phyloP scores from a whole-genome alignment of 257 asterid genomes.

The Gentiana macrophylla region DNA sequence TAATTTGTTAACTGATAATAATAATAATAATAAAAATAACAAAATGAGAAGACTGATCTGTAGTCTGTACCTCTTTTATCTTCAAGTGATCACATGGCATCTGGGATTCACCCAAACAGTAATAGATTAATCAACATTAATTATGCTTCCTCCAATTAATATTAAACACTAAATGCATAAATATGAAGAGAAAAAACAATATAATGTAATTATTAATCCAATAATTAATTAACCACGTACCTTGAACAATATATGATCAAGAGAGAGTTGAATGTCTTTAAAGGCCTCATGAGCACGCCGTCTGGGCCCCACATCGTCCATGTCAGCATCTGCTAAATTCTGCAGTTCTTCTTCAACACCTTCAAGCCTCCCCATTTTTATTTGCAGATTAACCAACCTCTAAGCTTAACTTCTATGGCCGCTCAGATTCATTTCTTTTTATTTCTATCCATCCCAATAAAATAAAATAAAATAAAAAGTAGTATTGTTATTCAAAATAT shows the following conservation, averaged over 20 bases:
- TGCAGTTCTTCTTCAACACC: constrained; percentile 70
- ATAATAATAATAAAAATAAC: too few species aligned
- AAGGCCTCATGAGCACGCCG: constrained; percentile 94
- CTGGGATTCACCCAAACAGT: constrained; percentile 32
- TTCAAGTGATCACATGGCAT: constrained; percentile 50
- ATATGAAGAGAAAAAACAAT: background rate
- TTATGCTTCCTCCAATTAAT: background rate
- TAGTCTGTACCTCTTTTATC: constrained; percentile 56
- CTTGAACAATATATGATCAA: constrained; percentile 88
- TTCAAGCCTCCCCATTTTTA: constrained; percentile 33
- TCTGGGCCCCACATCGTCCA: constrained; percentile 73
- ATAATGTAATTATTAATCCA: background rate
- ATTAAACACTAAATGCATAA: constrained; percentile 1
- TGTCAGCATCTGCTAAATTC: constrained; percentile 60
- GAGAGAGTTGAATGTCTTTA: constrained; percentile 77
- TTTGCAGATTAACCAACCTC: constrained; percentile 13
- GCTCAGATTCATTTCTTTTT: constrained; percentile 9
- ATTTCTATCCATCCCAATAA: constrained; percentile 12
- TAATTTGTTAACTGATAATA: too few species aligned
- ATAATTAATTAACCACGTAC: constrained; percentile 19
- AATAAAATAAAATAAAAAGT: too few species aligned
- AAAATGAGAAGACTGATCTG: too few species aligned
- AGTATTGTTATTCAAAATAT: too few species aligned
- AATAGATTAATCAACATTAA: background rate
- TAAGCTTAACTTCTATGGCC: constrained; percentile 15